Evolutionary conservation across 208 protist species (phyloP).

Genomic region (Trypanosoma melophagium): DNA sequence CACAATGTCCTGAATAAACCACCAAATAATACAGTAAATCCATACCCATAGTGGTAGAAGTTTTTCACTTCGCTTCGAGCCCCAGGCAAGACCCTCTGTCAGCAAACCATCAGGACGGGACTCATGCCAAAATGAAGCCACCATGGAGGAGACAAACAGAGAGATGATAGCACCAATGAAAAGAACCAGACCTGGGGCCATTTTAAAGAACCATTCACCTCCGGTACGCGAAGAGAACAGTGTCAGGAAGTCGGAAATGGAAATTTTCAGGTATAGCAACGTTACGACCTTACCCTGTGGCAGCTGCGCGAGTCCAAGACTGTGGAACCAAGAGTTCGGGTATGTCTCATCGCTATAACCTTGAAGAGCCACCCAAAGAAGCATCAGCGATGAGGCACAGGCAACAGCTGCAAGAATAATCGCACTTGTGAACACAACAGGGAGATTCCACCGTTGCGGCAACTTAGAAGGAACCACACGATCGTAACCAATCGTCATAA

Average conservation of each 20-base stretch:
- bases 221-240: conserved; percentile 89
- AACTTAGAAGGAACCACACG: conserved; percentile 21
- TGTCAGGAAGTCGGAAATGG: conserved; percentile 89
- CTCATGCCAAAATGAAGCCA: conserved; percentile 65
- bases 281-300: conserved; percentile 77
- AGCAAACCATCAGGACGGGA: conserved; percentile 53
- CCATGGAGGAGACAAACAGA: conserved; percentile 68
- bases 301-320: conserved; percentile 61
- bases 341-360: conserved; percentile 45
- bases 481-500: conserved; percentile 59
- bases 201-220: conserved; percentile 68
- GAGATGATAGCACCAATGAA: conserved; percentile 63
- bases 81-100: conserved; percentile 74
- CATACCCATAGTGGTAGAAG: conserved; percentile 86
- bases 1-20: conserved; percentile 80
- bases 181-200: conserved; percentile 56
- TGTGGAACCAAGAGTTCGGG: conserved; percentile 54
- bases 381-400: conserved; percentile 48
- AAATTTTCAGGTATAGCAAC: conserved; percentile 89
- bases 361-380: conserved; percentile 50
- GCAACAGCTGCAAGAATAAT: conserved; percentile 38
- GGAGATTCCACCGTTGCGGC: conserved; percentile 52
- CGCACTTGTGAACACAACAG: conserved; percentile 32
- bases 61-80: conserved; percentile 42
- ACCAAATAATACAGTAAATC: conserved; percentile 92